Evolutionary conservation across 805 yeast species (phyloP).

Genomic region (Kuraishia piskuri): DNA sequence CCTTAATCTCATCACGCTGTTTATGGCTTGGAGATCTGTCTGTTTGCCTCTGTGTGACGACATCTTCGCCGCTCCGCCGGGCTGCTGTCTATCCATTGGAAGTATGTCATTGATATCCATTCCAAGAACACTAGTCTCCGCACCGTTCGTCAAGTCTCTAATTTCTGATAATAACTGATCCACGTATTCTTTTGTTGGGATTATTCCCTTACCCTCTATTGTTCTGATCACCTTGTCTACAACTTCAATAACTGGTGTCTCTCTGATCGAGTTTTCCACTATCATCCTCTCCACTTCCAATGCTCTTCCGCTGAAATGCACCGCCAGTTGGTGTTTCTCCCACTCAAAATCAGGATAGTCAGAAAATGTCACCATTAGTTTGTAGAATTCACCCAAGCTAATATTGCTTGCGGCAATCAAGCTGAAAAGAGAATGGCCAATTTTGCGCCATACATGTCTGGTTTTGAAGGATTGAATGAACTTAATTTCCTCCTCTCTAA

Average conservation of each 20-base stretch:
- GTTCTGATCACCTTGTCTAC: slow-evolving; percentile 29
- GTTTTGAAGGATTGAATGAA: slow-evolving; percentile 21
- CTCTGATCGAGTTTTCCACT: slow-evolving; percentile 36
- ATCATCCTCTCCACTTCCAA: slow-evolving; percentile 33
- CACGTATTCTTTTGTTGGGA: neutral
- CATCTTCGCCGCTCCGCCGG: neutral
- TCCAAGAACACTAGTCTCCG: slow-evolving; percentile 2
- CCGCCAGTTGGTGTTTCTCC: neutral
- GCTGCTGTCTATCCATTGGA: neutral
- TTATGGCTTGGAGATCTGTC: neutral
- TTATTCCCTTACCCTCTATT: neutral
- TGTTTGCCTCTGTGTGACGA: neutral
- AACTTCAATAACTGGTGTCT: slow-evolving; percentile 35
- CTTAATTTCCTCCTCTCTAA: slow-evolving; percentile 27
- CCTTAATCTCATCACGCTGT: neutral
- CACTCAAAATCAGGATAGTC: neutral
- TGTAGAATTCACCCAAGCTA: slow-evolving; percentile 27
- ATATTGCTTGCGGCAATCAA: slow-evolving; percentile 25
- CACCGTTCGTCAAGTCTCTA: neutral
- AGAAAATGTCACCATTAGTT: neutral
- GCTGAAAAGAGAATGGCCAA: slow-evolving; percentile 27
- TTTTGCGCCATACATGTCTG: slow-evolving; percentile 31
- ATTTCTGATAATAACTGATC: neutral
- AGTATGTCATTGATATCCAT: slow-evolving; percentile 9
- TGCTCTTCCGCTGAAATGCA: slow-evolving; percentile 21